Conservation (phyloP, 2,329 filamentous ascomycete genomes). For the Epichloe elymi region DNA sequence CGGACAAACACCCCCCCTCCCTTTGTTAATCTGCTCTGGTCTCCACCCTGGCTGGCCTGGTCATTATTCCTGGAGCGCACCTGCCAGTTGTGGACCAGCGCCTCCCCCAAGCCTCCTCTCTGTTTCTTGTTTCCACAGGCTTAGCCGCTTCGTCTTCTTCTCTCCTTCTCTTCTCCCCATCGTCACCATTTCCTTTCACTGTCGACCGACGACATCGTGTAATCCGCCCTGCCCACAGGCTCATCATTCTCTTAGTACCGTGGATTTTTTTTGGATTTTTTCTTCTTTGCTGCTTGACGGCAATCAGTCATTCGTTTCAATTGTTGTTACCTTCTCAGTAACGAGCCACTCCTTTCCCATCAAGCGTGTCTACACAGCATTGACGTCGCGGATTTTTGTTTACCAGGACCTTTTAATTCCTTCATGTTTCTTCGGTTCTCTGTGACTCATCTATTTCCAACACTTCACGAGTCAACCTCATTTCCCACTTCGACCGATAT, state of each 20-base stretch:
- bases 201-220: constrained; percentile 22
- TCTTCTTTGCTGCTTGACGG: constrained; percentile 6
- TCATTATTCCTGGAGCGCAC: not conserved
- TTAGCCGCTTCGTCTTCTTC: constrained; percentile 10
- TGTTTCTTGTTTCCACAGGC: constrained; percentile 12
- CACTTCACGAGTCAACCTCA: not conserved
- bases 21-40: not conserved
- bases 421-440: not conserved
- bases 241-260: constrained; percentile 38
- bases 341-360: constrained; percentile 3
- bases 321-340: not conserved
- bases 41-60: not conserved
- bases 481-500: not conserved
- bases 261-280: constrained; percentile 8
- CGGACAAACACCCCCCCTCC: not conserved
- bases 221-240: constrained; percentile 40
- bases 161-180: constrained; percentile 17
- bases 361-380: not conserved
- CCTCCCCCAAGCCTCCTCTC: constrained; percentile 3
- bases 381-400: not conserved
- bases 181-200: constrained; percentile 19
- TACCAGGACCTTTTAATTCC: not conserved
- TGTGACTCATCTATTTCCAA: not conserved
- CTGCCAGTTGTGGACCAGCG: not conserved
- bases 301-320: constrained; percentile 27